These are phyloP conservation scores for Penicillium capsulatum DNA, from an alignment of 2,329 filamentous ascomycete genomes.

Conservation along the genomic window DNA sequence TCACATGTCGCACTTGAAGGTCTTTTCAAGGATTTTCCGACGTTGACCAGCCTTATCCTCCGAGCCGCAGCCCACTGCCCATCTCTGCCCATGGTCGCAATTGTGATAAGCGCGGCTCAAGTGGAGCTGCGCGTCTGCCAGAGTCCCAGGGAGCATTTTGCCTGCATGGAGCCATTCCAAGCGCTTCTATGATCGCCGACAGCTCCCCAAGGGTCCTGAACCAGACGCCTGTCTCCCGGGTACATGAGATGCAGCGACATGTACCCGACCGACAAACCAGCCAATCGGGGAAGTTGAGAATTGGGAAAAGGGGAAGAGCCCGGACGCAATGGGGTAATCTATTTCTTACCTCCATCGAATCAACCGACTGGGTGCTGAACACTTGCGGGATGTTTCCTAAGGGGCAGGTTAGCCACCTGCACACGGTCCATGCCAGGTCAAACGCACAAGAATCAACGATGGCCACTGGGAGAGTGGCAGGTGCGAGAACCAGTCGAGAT, in stretches of 20 bases:
- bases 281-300: no score
- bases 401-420: not conserved
- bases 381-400: not conserved
- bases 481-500: constrained; percentile 4
- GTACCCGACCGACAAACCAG: constrained; percentile 2
- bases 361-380: not conserved
- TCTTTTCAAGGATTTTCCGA: not conserved
- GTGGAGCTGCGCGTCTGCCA: not conserved
- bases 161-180: constrained; percentile 4
- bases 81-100: not conserved
- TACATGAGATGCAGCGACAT: constrained; percentile 8
- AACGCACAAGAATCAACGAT: constrained; percentile 6
- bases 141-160: constrained; percentile 1
- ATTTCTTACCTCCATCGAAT: not conserved
- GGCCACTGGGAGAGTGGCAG: not conserved
- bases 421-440: not conserved
- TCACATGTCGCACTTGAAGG: constrained; percentile 9
- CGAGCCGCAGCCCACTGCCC: not conserved
- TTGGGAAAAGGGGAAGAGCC: constrained; percentile 1
- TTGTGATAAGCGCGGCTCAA: not conserved
- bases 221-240: constrained; percentile 19
- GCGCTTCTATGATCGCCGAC: constrained; percentile 4
- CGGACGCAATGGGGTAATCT: not conserved
- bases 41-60: constrained; percentile 2
- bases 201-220: constrained; percentile 7